A percentile compares a stretch with the other conserved stretches of the same genome.
Evolutionary conservation across 495 filamentous ascomycete species (phyloP).

Genomic region (Hypoxylon fragiforme): DNA sequence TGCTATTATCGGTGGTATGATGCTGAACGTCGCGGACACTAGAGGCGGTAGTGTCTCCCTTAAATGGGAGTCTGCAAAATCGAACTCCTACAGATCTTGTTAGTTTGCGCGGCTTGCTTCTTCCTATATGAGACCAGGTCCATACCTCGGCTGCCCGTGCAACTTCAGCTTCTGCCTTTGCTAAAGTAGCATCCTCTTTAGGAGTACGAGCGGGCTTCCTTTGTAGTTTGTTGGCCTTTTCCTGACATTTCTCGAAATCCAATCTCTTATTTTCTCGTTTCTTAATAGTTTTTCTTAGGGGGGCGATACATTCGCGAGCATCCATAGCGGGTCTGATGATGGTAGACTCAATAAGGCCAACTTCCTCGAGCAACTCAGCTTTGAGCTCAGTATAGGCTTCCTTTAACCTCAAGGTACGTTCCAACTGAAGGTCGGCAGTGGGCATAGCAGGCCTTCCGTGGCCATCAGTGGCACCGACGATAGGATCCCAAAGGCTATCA

Average conservation of each 20-base stretch:
- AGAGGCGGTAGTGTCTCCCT: conserved; percentile 75
- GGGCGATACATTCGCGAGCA: conserved; percentile 70
- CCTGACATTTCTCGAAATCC: conserved; percentile 83
- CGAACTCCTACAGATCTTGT: conserved; percentile 65
- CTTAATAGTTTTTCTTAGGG: conserved; percentile 89
- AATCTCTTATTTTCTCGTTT: conserved; percentile 87
- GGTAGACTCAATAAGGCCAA: conserved; percentile 69
- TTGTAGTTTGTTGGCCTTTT: conserved; percentile 68
- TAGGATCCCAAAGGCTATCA: conserved; percentile 80
- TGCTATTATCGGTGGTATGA: conserved; percentile 76
- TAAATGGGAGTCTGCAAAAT: conserved; percentile 79
- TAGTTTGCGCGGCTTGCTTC: not conserved
- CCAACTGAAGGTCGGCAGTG: conserved; percentile 66
- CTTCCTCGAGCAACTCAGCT: conserved; percentile 72
- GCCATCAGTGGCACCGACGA: conserved; percentile 62
- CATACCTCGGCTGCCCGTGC: conserved; percentile 66
- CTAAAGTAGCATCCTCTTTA: conserved; percentile 74
- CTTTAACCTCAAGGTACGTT: conserved; percentile 68
- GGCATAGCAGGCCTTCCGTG: conserved; percentile 57
- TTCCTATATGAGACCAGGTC: conserved; percentile 1
- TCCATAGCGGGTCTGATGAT: conserved; percentile 73
- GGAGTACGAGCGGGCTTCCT: conserved; percentile 74
- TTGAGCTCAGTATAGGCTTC: conserved; percentile 74
- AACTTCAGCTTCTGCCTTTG: conserved; percentile 79
- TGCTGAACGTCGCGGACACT: conserved; percentile 70